Conservation (phyloP, 192 early-diverging fungal genomes). For the Umbelopsis sp. region DNA sequence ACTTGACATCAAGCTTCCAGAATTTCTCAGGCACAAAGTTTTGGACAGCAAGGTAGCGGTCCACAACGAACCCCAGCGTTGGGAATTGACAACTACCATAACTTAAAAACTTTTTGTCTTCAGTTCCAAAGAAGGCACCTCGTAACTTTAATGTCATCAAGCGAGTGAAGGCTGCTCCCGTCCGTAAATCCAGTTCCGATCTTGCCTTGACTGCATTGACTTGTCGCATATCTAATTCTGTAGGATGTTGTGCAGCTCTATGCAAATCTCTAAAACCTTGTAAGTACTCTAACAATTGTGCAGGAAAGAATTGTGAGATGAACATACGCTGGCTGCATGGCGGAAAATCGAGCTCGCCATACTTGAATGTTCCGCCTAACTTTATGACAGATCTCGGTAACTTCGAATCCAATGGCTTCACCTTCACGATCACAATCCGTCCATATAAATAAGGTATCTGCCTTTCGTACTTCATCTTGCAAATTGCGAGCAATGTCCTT, state of each 20-base stretch:
- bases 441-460: slow-evolving; percentile 88
- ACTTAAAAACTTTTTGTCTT: slow-evolving; percentile 70
- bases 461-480: slow-evolving; percentile 53
- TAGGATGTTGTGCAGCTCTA: slow-evolving; percentile 71
- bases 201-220: slow-evolving; percentile 83
- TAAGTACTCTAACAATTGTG: not conserved
- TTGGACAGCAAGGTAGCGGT: slow-evolving; percentile 73
- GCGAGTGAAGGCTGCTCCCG: slow-evolving; percentile 92
- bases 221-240: slow-evolving; percentile 71
- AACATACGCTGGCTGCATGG: slow-evolving; percentile 71
- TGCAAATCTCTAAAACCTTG: slow-evolving; percentile 63
- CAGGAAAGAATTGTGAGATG: not conserved
- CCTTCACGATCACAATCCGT: slow-evolving; percentile 99
- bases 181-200: slow-evolving; percentile 86
- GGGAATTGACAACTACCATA: slow-evolving; percentile 98
- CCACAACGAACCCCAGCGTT: slow-evolving; percentile 94
- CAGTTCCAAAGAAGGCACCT: slow-evolving; percentile 46
- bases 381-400: slow-evolving; percentile 63
- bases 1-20: slow-evolving; percentile 81
- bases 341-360: slow-evolving; percentile 87
- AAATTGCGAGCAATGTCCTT: slow-evolving; percentile 65
- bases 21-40: slow-evolving; percentile 88
- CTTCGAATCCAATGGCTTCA: slow-evolving; percentile 90
- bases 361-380: slow-evolving; percentile 71
- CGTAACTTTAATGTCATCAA: slow-evolving; percentile 81